Evolutionary conservation across 2,329 filamentous ascomycete species (phyloP), one percentile per base, ranked within the genome.

Genomic region (Venturia asperata): DNA sequence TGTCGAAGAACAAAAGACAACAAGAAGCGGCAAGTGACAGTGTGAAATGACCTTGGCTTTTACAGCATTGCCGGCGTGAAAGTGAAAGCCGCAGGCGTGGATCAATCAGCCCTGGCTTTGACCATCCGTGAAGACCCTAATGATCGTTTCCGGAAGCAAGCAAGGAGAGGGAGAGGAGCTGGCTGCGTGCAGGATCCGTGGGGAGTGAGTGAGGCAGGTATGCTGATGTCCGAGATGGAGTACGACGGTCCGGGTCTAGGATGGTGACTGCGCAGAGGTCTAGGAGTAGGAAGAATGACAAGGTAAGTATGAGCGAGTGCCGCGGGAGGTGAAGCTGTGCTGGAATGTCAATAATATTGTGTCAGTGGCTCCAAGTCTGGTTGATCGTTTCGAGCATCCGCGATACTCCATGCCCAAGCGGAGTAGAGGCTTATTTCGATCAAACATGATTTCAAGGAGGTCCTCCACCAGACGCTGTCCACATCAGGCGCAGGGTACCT

Each of bases 391-490:
- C 52, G 52, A 58, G 52, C 52, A 58, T n/a, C 52, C 52, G 45
- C 55, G 68, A 71, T 72, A 73, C 71, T 74, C 73, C 71, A 72
- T 72, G 72, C 72, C 70, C 72, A 73, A 74, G 73, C 65, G 62
- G 66, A 64, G 49, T 56, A 65, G 71, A 72, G 39, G 47, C 47
- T 42, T 45, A 70, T 73, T 72, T 73, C 34, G 73, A 73, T 73
- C 73, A 75, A 74, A 73, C 73, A 75, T 74, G 72, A 75, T 63
- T 75, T 75, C 72, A 74, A 67, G 68, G 67, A 69, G 66, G 67
- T 66, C 64, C 64, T 56, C 62, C 56, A 56, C 68, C 73, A 74
- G 72, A 73, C 74, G 71, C 72, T 73, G 74, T 73, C 75, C 73
- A 70, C 72, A 73, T 30, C 30, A 61, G 60, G 37, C 1, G 37